Percentiles rank a stretch among this genome's conserved stretches.
Conservation (phyloP, 768 basidiomycete species). For the Dioszegia crocea region DNA sequence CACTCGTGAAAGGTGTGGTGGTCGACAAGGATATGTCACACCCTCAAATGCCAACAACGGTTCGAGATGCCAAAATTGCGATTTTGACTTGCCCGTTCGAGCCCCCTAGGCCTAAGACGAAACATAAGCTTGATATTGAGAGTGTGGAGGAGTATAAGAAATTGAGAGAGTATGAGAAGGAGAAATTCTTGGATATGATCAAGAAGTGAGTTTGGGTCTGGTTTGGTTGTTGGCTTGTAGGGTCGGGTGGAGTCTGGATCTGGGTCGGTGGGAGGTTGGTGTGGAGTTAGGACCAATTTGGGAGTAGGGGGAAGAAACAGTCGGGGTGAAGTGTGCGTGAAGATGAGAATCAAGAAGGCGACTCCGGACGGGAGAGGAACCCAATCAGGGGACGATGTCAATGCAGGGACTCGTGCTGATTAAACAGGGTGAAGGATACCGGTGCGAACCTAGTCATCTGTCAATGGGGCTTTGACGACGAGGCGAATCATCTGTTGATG, state of each 20-base stretch:
- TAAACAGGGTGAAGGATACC: slow-evolving; percentile 74
- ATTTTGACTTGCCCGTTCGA: slow-evolving; percentile 99
- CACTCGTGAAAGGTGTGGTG: slow-evolving; percentile 92
- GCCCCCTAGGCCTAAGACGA: slow-evolving; percentile 97
- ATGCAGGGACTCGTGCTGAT: too few species aligned
- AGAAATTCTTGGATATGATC: slow-evolving; percentile 97
- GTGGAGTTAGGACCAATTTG: too few species aligned
- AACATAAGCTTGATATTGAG: slow-evolving; percentile 97
- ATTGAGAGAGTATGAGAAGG: slow-evolving; percentile 87
- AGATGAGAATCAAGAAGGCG: too few species aligned
- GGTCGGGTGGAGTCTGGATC: too few species aligned
- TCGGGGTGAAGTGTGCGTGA: too few species aligned
- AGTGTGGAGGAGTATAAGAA: slow-evolving; percentile 95
- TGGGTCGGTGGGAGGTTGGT: too few species aligned
- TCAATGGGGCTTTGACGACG: slow-evolving; percentile 99
- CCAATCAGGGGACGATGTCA: too few species aligned
- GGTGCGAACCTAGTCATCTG: slow-evolving; percentile 98
- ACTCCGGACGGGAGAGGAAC: too few species aligned
- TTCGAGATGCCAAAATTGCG: slow-evolving; percentile 84
- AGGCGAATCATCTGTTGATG: slow-evolving; percentile 96
- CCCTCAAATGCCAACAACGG: slow-evolving; percentile 88
- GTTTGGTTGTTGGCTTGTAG: not conserved
- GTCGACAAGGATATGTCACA: slow-evolving; percentile 99
- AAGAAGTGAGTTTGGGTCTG: slow-evolving; percentile 52
- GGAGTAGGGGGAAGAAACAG: too few species aligned